Conservation (phyloP, 345 rosid genomes). For the Syzygium oleosum region DNA sequence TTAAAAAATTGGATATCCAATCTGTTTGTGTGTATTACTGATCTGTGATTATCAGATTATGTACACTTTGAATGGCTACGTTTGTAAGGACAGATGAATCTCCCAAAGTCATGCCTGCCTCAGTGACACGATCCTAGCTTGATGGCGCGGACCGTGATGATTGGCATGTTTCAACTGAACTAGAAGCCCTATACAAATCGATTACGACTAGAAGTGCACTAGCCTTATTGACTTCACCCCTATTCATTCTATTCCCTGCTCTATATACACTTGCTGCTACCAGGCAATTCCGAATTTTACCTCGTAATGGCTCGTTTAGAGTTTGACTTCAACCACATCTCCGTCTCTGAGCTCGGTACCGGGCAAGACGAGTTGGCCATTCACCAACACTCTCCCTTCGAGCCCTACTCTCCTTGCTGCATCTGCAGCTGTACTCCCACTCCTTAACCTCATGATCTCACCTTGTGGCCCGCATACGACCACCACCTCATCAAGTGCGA, state of each 20-base stretch:
- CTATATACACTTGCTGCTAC: neutral
- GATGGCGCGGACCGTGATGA: neutral
- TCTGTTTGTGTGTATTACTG: neutral
- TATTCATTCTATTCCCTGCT: neutral
- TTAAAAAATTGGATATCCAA: neutral
- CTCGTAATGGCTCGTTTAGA: slow-evolving; percentile 8
- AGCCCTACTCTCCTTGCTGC: slow-evolving; percentile 59
- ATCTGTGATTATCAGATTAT: neutral
- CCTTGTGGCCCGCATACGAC: slow-evolving; percentile 59
- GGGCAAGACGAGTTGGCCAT: slow-evolving; percentile 53
- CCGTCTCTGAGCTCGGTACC: slow-evolving; percentile 63
- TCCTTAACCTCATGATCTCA: slow-evolving; percentile 55
- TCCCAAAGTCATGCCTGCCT: neutral
- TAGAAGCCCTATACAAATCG: neutral
- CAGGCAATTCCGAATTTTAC: neutral
- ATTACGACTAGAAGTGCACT: neutral
- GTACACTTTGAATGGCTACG: neutral
- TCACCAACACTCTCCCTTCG: slow-evolving; percentile 53
- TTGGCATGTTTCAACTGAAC: neutral
- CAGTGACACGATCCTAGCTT: neutral
- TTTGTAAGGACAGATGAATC: neutral
- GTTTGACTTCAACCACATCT: slow-evolving; percentile 54
- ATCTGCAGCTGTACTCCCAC: slow-evolving; percentile 72
- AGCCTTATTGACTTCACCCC: neutral
- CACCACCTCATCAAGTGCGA: slow-evolving; percentile 47